These are phyloP conservation scores for Penicillium turbatum DNA, from an alignment of 495 filamentous ascomycete species.

Conservation along the genomic window DNA sequence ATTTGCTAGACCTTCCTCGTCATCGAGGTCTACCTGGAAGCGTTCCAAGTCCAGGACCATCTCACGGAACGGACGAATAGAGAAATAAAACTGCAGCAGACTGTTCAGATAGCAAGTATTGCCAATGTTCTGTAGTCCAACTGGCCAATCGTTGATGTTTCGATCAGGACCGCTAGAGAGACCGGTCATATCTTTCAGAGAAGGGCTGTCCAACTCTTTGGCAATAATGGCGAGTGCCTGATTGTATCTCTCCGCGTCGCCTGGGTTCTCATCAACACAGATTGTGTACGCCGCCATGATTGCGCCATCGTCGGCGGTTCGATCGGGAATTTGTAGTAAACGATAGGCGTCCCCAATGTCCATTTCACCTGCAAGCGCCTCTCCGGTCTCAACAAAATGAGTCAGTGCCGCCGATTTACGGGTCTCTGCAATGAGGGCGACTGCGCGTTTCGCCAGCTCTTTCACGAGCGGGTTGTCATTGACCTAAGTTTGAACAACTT, in stretches of 20 bases:
- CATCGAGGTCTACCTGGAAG: conserved; percentile 59
- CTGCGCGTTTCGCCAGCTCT: conserved; percentile 49
- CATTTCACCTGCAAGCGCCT: conserved; percentile 50
- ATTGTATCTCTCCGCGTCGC: conserved; percentile 43
- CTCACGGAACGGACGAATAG: conserved; percentile 74
- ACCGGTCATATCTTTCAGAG: conserved; percentile 38
- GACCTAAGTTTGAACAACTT: conserved; percentile 19
- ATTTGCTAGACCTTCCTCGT: conserved; percentile 47
- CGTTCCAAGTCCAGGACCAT: conserved; percentile 71
- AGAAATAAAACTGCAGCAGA: conserved; percentile 91
- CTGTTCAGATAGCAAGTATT: conserved; percentile 99
- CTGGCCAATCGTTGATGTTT: conserved; percentile 55
- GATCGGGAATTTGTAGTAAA: conserved; percentile 51
- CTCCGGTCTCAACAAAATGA: conserved; percentile 53
- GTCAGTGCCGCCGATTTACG: conserved; percentile 52
- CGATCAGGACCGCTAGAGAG: conserved; percentile 31
- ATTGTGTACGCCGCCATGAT: conserved; percentile 50
- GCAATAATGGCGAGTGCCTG: conserved; percentile 50
- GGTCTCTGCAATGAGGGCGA: conserved; percentile 52
- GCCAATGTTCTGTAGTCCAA: conserved; percentile 86
- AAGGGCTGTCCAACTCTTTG: conserved; percentile 41
- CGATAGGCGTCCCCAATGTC: conserved; percentile 55
- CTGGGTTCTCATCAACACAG: conserved; percentile 46
- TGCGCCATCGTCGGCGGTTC: conserved; percentile 47
- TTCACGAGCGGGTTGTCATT: conserved; percentile 46